Conservation (phyloP, 306 rosid genomes). For the Cicer arietinum region DNA sequence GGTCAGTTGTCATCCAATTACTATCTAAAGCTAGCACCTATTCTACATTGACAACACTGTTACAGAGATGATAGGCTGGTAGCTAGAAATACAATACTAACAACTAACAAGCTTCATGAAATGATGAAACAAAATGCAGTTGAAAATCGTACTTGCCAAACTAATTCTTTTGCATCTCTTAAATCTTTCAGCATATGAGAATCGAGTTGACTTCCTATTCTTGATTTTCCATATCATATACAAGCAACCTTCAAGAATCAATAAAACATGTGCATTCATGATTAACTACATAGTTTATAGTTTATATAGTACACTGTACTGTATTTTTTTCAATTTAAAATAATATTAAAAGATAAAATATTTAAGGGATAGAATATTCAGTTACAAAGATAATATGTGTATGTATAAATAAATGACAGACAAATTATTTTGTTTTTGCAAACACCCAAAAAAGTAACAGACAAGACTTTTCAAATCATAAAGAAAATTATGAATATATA, state of each 20-base stretch:
- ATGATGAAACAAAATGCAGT: conserved; percentile 33
- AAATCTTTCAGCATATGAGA: conserved; percentile 23
- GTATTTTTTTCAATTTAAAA: not conserved
- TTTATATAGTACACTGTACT: not conserved
- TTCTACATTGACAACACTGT: conserved; percentile 6
- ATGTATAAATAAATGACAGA: not conserved
- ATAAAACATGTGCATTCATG: conserved; percentile 18
- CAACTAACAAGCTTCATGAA: conserved; percentile 17
- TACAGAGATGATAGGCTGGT: not conserved
- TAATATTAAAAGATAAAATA: not conserved
- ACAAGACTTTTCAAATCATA: not conserved
- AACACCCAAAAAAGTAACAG: not conserved
- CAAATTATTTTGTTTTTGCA: too few relatives aligned
- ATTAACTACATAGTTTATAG: not conserved
- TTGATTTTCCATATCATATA: conserved; percentile 36
- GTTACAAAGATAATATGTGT: not conserved
- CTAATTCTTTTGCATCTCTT: conserved; percentile 30
- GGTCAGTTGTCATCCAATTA: conserved; percentile 29
- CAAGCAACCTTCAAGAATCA: conserved; percentile 28
- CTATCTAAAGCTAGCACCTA: conserved; percentile 10
- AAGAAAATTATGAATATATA: not conserved
- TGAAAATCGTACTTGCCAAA: conserved; percentile 32
- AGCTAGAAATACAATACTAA: conserved; percentile 29
- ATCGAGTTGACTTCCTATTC: conserved; percentile 29
- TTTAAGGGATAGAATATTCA: not conserved